Evolutionary conservation across 176 grass and related monocot genomes (phyloP).

Genomic region (Eragrostis curvula): DNA sequence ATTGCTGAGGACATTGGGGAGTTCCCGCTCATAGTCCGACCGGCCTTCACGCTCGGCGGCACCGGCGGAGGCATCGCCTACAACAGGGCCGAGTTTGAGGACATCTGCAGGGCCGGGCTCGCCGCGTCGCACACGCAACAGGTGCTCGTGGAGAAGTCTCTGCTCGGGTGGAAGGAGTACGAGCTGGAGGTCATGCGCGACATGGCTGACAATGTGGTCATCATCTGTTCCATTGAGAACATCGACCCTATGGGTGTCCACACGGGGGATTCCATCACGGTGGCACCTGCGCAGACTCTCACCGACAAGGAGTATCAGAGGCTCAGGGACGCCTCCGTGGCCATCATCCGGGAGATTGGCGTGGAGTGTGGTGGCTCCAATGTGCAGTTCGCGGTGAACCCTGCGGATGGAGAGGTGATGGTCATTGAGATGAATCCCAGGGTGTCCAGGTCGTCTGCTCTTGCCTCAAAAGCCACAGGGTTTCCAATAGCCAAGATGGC

Average conservation of each 20-base stretch:
- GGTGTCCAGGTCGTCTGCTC: conserved; percentile 91
- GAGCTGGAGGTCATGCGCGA: conserved; percentile 99
- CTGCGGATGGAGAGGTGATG: conserved; percentile 94
- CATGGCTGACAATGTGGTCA: conserved; percentile 93
- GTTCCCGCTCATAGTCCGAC: conserved; percentile 89
- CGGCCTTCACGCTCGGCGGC: conserved; percentile 91
- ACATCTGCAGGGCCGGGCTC: conserved; percentile 78
- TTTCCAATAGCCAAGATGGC: conserved; percentile 99
- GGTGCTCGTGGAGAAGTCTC: conserved; percentile 94
- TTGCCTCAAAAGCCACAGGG: conserved; percentile 88
- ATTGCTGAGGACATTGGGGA: conserved; percentile 76
- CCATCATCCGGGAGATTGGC: conserved; percentile 97
- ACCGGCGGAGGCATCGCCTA: conserved; percentile 96
- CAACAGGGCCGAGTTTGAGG: conserved; percentile 87
- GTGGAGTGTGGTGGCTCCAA: conserved; percentile 98
- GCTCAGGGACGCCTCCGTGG: conserved; percentile 76
- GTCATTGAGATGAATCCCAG: conserved; percentile 99
- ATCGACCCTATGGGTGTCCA: conserved; percentile 98
- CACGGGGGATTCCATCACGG: conserved; percentile 95
- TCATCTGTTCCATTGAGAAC: conserved; percentile 99
- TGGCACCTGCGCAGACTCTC: conserved; percentile 90
- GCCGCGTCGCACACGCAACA: conserved; percentile 75
- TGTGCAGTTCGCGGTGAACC: conserved; percentile 94
- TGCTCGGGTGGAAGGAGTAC: conserved; percentile 99
- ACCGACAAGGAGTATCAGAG: conserved; percentile 98